A percentile compares a stretch with the other conserved stretches of the same genome.
Conservation (phyloP, 2,329 filamentous ascomycete species). For the Aspergillus cejpii region DNA sequence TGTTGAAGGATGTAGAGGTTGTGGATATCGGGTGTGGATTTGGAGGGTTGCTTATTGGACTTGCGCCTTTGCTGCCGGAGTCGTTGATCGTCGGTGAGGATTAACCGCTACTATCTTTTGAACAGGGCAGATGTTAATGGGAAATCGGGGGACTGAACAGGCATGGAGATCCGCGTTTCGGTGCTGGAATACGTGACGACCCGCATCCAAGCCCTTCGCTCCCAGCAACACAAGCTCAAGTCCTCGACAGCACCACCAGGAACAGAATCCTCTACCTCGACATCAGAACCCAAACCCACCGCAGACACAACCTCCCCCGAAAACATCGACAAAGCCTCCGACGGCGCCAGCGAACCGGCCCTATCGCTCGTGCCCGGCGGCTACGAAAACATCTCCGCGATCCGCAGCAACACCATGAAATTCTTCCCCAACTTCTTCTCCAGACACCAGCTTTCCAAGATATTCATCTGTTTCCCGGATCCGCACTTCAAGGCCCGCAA, state of each 20-base stretch:
- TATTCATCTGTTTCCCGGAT: slow-evolving; percentile 98
- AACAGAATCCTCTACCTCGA: slow-evolving; percentile 4
- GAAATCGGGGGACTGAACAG: too few species aligned
- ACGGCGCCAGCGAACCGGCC: neutral
- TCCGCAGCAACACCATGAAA: slow-evolving; percentile 97
- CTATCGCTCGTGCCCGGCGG: slow-evolving; percentile 29
- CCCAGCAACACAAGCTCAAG: slow-evolving; percentile 32
- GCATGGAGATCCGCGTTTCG: slow-evolving; percentile 85
- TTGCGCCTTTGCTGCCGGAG: slow-evolving; percentile 73
- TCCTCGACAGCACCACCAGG: slow-evolving; percentile 3
- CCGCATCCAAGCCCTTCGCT: slow-evolving; percentile 71
- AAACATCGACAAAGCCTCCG: too few species aligned
- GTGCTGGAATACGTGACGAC: slow-evolving; percentile 89
- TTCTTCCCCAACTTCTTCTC: slow-evolving; percentile 97
- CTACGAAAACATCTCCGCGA: slow-evolving; percentile 82
- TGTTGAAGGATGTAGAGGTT: slow-evolving; percentile 72
- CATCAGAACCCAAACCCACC: neutral
- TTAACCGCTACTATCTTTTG: neutral
- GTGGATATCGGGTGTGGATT: slow-evolving; percentile 98
- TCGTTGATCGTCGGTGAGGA: slow-evolving; percentile 70
- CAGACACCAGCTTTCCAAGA: slow-evolving; percentile 71
- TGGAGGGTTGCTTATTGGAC: slow-evolving; percentile 78
- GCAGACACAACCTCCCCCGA: slow-evolving; percentile 3
- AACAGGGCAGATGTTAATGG: neutral
- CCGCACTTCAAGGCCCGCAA: slow-evolving; percentile 97